Conservation (phyloP, 1,284 basidiomycete species). For the Phaffia rhodozyma region DNA sequence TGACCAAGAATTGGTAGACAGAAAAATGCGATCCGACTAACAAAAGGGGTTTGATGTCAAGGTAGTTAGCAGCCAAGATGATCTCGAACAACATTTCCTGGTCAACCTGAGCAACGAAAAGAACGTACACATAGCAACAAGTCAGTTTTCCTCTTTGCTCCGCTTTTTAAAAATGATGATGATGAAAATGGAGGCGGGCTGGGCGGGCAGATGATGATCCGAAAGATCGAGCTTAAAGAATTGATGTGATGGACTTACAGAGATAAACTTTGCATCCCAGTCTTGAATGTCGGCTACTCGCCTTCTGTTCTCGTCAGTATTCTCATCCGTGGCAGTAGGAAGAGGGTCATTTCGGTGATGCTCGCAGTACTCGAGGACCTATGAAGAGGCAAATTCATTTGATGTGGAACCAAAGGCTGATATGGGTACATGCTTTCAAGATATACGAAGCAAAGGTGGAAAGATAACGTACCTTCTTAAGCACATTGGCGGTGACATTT, state of each 20-base stretch:
- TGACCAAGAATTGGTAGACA: not conserved
- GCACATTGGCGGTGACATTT: constrained; percentile 88
- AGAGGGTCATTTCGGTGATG: constrained; percentile 95
- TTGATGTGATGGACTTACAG: constrained; percentile 34
- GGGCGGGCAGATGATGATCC: not conserved
- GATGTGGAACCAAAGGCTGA: not conserved
- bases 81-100: constrained; percentile 78
- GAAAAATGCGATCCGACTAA: constrained; percentile 37
- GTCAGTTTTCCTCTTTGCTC: not conserved
- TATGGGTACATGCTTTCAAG: not conserved
- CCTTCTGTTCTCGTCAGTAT: constrained; percentile 89
- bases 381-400: constrained; percentile 12
- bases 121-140: not conserved
- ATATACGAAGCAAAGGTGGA: not conserved
- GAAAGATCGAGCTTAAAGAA: not conserved
- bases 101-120: constrained; percentile 30
- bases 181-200: not conserved
- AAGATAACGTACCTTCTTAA: constrained; percentile 66
- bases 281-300: constrained; percentile 95
- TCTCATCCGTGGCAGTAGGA: constrained; percentile 60
- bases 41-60: constrained; percentile 98
- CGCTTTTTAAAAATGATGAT: too few species aligned
- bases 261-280: constrained; percentile 98
- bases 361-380: constrained; percentile 99
- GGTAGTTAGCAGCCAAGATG: constrained; percentile 98